These are phyloP conservation scores for Knufia fluminis DNA, from an alignment of 2,329 filamentous ascomycete species.

Conservation along the genomic window DNA sequence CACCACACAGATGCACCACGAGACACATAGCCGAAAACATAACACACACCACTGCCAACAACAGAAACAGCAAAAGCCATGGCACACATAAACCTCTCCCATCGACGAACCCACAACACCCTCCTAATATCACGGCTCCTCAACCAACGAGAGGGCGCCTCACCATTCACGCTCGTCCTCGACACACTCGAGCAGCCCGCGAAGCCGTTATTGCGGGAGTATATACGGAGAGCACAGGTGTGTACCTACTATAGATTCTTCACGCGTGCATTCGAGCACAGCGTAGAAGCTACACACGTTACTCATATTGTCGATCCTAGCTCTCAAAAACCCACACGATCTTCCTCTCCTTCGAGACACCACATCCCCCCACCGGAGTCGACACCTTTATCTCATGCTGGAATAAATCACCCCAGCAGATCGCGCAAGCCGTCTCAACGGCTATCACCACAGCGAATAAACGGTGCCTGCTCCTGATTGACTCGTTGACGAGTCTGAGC, in stretches of 20 bases:
- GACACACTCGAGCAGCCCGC: constrained; percentile 79
- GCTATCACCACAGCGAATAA: background rate
- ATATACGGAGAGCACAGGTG: constrained; percentile 66
- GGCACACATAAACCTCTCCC: constrained; percentile 36
- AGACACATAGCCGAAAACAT: no score
- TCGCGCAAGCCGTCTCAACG: constrained; percentile 51
- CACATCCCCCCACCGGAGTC: constrained; percentile 49
- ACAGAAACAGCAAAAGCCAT: constrained; percentile 19
- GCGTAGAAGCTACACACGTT: no score
- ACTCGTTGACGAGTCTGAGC: constrained; percentile 15
- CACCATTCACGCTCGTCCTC: constrained; percentile 76
- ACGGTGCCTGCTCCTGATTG: constrained; percentile 18
- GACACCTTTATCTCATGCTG: constrained; percentile 60
- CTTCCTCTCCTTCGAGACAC: constrained; percentile 68
- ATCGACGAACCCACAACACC: constrained; percentile 74
- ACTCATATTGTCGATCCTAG: constrained; percentile 4
- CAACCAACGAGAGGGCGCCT: constrained; percentile 66
- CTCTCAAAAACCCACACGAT: constrained; percentile 16
- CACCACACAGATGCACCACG: no score
- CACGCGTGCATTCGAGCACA: no score
- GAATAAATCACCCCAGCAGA: constrained; percentile 46
- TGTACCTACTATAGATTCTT: constrained; percentile 16
- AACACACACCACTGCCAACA: no score
- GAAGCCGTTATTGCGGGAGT: constrained; percentile 60
- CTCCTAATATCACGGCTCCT: constrained; percentile 75